Percentiles rank a stretch among this genome's conserved stretches.
Evolutionary conservation across 2,329 filamentous ascomycete species (phyloP).

Genomic region (Colletotrichum sp.): DNA sequence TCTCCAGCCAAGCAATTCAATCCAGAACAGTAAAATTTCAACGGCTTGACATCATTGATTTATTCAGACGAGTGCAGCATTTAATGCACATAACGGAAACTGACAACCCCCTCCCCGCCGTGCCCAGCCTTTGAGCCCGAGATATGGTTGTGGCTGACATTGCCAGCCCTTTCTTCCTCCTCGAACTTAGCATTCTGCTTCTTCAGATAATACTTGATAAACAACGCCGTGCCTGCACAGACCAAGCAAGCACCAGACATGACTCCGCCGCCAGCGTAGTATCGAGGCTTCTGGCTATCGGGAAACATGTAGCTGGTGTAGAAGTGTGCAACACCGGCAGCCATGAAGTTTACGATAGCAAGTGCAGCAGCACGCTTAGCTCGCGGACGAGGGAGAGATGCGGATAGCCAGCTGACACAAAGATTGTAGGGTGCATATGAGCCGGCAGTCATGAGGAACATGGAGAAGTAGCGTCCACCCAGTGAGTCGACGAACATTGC

Average conservation of each 20-base stretch:
- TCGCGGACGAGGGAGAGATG: conserved; percentile 36
- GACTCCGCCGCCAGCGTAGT: conserved; percentile 31
- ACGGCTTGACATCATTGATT: neutral
- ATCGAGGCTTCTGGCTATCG: conserved; percentile 31
- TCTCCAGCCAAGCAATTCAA: neutral
- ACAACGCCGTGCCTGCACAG: conserved; percentile 27
- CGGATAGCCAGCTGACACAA: conserved; percentile 35
- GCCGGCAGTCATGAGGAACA: conserved; percentile 32
- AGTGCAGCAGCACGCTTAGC: conserved; percentile 37
- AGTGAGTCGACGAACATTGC: conserved; percentile 5
- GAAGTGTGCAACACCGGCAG: conserved; percentile 28
- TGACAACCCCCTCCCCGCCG: neutral
- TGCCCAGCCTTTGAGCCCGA: neutral
- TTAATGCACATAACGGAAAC: conserved; percentile 1
- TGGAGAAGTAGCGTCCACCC: conserved; percentile 24
- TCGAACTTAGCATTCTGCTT: conserved; percentile 27
- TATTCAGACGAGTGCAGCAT: neutral
- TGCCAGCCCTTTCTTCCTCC: conserved; percentile 24
- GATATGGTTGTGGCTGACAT: neutral
- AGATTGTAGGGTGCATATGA: conserved; percentile 38
- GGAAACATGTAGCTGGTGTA: conserved; percentile 36
- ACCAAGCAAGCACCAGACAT: conserved; percentile 30
- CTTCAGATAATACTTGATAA: conserved; percentile 31
- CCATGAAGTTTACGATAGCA: conserved; percentile 38
- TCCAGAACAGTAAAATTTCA: neutral